Evolutionary conservation across 306 rosid genomes (phyloP).

Genomic region (Oxytropis ochrocephala): DNA sequence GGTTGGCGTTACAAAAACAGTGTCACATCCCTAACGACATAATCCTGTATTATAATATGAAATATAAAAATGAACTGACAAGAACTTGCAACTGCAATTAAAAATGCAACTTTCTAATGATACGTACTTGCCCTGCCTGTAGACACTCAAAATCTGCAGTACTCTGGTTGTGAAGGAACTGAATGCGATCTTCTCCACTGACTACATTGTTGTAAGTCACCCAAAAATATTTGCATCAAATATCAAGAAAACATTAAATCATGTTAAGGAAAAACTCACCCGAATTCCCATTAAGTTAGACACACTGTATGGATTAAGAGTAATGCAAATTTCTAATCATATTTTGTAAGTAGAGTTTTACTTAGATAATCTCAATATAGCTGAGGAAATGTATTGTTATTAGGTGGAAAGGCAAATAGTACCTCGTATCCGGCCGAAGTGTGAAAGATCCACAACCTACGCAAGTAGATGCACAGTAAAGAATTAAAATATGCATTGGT

Average conservation of each 20-base stretch:
- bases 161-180: constrained; percentile 95
- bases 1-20: constrained; percentile 92
- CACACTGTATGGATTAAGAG: neutral
- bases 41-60: constrained; percentile 49
- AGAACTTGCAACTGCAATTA: constrained; percentile 17
- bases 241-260: neutral
- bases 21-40: constrained; percentile 89
- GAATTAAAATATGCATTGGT: neutral
- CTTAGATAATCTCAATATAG: neutral
- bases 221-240: constrained; percentile 14
- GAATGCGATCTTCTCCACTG: constrained; percentile 82
- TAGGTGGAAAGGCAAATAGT: constrained; percentile 23
- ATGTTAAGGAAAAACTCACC: neutral
- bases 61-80: constrained; percentile 35
- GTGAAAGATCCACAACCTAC: constrained; percentile 93
- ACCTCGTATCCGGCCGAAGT: constrained; percentile 95
- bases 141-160: constrained; percentile 84
- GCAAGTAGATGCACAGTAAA: constrained; percentile 9
- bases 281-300: neutral
- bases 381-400: neutral
- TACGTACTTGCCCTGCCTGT: constrained; percentile 66
- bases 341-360: no score
- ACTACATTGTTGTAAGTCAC: constrained; percentile 42
- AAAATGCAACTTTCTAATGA: constrained; percentile 17
- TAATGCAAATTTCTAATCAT: neutral